Conservation (phyloP, 768 basidiomycete species). For the Galerina marginata region DNA sequence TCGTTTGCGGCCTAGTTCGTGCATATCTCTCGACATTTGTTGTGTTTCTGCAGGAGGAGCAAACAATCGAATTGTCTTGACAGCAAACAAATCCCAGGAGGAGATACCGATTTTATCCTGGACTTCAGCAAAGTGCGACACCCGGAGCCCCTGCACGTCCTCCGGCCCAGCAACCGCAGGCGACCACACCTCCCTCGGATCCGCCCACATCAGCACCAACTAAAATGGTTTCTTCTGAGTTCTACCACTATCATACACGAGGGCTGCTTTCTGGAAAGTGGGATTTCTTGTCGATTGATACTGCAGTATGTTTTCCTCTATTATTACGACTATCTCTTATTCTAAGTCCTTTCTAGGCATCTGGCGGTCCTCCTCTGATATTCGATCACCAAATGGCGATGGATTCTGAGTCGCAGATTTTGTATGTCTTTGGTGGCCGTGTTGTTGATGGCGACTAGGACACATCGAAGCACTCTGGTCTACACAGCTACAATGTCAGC, state of each 20-base stretch:
- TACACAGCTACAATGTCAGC: constrained; percentile 75
- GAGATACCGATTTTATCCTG: too few species aligned
- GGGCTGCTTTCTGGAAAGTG: constrained; percentile 69
- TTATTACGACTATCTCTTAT: background rate
- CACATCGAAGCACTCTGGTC: constrained; percentile 64
- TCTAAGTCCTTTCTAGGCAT: constrained; percentile 42
- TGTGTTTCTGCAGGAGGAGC: too few species aligned
- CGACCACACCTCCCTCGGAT: background rate
- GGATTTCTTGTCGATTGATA: constrained; percentile 73
- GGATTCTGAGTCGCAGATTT: constrained; percentile 69
- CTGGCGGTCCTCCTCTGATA: constrained; percentile 73
- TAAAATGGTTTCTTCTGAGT: constrained; percentile 62
- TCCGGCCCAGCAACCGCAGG: background rate
- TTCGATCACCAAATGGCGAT: constrained; percentile 86
- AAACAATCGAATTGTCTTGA: too few species aligned
- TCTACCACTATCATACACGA: constrained; percentile 75
- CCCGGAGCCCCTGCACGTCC: background rate
- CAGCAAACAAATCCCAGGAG: too few species aligned
- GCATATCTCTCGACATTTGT: too few species aligned
- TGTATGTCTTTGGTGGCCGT: constrained; percentile 81
- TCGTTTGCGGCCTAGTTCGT: too few species aligned
- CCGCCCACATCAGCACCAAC: constrained; percentile 14
- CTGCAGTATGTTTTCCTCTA: constrained; percentile 52
- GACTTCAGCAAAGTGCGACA: background rate
- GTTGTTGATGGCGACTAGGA: constrained; percentile 71